Base-by-base conservation (phyloP, 306 rosid genomes). In the Senna siamea region DNA sequence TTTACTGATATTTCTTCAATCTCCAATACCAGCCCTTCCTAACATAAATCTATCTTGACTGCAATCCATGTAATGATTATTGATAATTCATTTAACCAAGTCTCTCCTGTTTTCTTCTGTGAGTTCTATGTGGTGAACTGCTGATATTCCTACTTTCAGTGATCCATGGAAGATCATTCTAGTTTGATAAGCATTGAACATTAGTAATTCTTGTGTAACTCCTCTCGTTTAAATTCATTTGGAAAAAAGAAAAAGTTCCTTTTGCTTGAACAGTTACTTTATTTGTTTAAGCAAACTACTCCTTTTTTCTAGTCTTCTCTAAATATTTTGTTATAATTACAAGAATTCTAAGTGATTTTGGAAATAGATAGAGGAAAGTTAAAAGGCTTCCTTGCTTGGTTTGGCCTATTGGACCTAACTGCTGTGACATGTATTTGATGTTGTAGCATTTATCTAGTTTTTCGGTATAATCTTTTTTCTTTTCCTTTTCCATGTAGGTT, bases 261-360 rank as follows among this genome's bases (percentile, higher is more conserved):
- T 64, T 64, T 62, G 43, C 71, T 48, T 71, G 70, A 68, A 34
- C 67, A 64, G n/a, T 15, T 56, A 43, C 73, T 66, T 9, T 71
- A 9, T 71, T 52, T 74, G 56, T 71, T 58, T 48, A 55, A 69
- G 60, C 66, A 26, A 70, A 40, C 46, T n/a, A 47, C 66, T 47
- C 35, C 57, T 64, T 80, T 69, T 20, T 57, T 63, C 35, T 38
- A 57, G 26, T 55, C 57, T 34, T 50, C 32, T 44, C 34, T 18
- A 47, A 15, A 20, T 54, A 26, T 62, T 41, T 70, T n/a, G 9
- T 35, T 63, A 62, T 17, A 46, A 53, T 61, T 69, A 43, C 50
- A 60, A 69, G 59, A 77, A 5, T n/a, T 75, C 77, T 70, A 53
- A 52, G 40, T 66, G 70, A 73, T 51, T 50, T 69, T 62, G n/a